These are phyloP conservation scores for Thermochaetoides thermophila DNA, from an alignment of 495 filamentous ascomycete species.

Conservation along the genomic window DNA sequence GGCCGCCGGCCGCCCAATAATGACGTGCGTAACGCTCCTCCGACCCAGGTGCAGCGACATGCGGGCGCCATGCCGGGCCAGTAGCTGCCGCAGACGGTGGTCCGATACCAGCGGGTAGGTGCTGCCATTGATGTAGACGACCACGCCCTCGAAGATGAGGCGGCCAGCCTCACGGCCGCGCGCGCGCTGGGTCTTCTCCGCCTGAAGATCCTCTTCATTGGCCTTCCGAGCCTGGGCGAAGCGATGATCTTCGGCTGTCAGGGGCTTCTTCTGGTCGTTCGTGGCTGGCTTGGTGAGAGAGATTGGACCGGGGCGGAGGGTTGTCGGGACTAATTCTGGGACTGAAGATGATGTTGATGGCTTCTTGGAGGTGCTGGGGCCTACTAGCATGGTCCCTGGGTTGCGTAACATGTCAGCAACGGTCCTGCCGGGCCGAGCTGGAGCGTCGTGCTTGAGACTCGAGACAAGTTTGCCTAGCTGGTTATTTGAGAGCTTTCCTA, in stretches of 20 bases:
- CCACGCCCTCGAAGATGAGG: conserved; percentile 54
- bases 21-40: conserved; percentile 70
- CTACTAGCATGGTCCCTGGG: conserved; percentile 33
- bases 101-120: conserved; percentile 71
- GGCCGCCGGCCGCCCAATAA: conserved; percentile 51
- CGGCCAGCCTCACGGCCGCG: conserved; percentile 13
- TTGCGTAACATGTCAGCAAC: conserved; percentile 37
- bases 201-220: conserved; percentile 19
- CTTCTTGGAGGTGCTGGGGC: background rate
- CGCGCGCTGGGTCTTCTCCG: conserved; percentile 11
- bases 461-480: conserved; percentile 28
- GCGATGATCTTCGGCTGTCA: too few relatives aligned
- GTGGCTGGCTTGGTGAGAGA: too few relatives aligned
- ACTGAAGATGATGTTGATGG: background rate
- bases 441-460: too few relatives aligned
- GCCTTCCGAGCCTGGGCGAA: conserved; percentile 17
- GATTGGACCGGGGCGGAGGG: too few relatives aligned
- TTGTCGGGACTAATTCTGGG: too few relatives aligned
- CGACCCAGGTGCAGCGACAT: conserved; percentile 54
- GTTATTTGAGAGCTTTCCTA: too few relatives aligned
- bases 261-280: too few relatives aligned
- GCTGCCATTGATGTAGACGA: conserved; percentile 79
- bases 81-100: conserved; percentile 66
- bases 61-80: conserved; percentile 56
- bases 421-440: too few relatives aligned